Base-by-base conservation (phyloP, 1,284 basidiomycete genomes). In the Cystobasidium pallidum region DNA sequence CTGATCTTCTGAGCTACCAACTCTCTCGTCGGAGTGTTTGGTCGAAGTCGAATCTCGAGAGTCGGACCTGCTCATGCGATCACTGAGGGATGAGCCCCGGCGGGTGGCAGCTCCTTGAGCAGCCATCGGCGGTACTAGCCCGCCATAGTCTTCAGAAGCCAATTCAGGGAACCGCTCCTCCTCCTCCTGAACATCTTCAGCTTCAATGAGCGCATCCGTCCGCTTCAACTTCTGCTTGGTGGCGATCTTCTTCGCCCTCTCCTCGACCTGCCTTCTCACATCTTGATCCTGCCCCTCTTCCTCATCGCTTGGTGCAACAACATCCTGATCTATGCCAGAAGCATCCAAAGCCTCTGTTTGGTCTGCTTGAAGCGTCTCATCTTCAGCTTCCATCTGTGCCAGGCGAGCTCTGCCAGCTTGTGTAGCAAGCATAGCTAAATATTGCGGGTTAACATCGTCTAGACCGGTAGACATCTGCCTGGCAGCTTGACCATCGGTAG, bases 251-350 rank as follows among this genome's bases (percentile, higher is more conserved):
- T 79, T 79, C 24, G 77, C 78, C 17, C 76, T 77, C 21, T 76
- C 79, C 49, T 74, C 77, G 32, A 62, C 70, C n/a, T 73, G 30
- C 10, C 51, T 66, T 11, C 47, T 49, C 15, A 73, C 75, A 11
- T 75, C 75, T 75, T 78, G 43, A 52, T 77, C 70, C 73, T 75
- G 32, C 59, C 68, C 15, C 75, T 76, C 65, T 72, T 75, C 59
- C 72, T 76, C 73, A 66, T 70, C 66, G n/a, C 57, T 64, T 19
- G 57, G 26, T 24, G 34, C 17, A 79, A 76, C 26, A 77, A 76
- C 74, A 79, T 78, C 43, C 81, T 75, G 73, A 80, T 80, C 62
- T 71, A 79, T 79, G 78, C 78, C 19, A 82, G 78, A 75, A 78
- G 77, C 19, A 76, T 77, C 30, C 77, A 72, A 76, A 34, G 67